phyloP scores from a whole-genome alignment of 441 rosid genomes.

The Erodium texanum region DNA sequence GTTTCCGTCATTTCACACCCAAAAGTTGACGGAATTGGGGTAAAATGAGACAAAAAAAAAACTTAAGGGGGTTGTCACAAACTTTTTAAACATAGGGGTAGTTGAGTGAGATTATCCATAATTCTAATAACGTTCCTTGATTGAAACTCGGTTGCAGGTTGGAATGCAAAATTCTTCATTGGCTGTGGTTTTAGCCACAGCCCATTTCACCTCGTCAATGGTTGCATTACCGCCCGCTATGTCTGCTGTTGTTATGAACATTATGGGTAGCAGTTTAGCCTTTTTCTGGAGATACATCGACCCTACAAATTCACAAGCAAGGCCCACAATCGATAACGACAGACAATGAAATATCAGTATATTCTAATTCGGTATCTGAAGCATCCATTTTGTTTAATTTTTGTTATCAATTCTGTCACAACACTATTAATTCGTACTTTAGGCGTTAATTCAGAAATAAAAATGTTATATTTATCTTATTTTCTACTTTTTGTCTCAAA shows the following conservation, averaged over 20 bases:
- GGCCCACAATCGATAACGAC: constrained; percentile 10
- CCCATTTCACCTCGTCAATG: constrained; percentile 53
- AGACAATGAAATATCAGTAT: constrained; percentile 1
- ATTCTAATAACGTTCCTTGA: not conserved
- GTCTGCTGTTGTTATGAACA: constrained; percentile 57
- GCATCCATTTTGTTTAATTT: too few relatives aligned
- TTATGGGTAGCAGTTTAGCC: constrained; percentile 55
- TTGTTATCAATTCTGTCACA: too few relatives aligned
- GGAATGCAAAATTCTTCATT: constrained; percentile 66
- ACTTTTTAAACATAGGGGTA: too few relatives aligned
- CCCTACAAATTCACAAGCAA: constrained; percentile 22
- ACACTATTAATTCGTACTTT: too few relatives aligned
- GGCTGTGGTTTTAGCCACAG: constrained; percentile 53
- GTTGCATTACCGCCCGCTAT: constrained; percentile 51
- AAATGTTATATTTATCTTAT: too few relatives aligned
- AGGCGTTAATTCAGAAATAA: too few relatives aligned
- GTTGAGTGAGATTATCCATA: too few relatives aligned
- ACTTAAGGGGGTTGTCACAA: too few relatives aligned
- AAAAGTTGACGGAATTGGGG: too few relatives aligned
- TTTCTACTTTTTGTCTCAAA: too few relatives aligned
- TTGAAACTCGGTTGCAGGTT: constrained; percentile 27
- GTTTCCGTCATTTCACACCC: too few relatives aligned
- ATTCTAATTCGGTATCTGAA: not conserved
- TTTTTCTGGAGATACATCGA: constrained; percentile 42
- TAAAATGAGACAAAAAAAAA: too few relatives aligned